Evolutionary conservation across 129 eudicot species (phyloP).

Genomic region (Calendula officinalis): DNA sequence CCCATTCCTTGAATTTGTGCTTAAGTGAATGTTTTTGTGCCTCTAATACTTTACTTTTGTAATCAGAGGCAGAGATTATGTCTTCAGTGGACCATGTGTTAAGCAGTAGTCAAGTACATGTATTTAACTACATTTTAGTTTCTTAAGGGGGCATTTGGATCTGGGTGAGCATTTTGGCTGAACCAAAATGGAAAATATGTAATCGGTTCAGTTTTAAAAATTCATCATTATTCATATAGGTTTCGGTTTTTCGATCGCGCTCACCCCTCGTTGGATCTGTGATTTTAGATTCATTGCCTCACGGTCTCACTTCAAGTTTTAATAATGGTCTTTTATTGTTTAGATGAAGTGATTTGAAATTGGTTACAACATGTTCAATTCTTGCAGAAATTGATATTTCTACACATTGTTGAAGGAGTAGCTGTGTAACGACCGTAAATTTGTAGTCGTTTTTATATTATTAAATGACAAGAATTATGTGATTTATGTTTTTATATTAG

Average conservation of each 20-base stretch:
- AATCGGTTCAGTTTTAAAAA: too few relatives aligned
- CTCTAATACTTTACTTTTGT: slow-evolving; percentile 16
- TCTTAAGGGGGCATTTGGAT: background rate
- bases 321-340: too few relatives aligned
- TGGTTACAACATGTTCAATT: too few relatives aligned
- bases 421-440: too few relatives aligned
- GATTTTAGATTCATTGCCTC: background rate
- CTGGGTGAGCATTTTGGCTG: too few relatives aligned
- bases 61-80: slow-evolving; percentile 80
- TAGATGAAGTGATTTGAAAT: too few relatives aligned
- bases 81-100: slow-evolving; percentile 71
- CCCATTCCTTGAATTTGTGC: slow-evolving; percentile 1
- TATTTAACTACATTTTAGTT: slow-evolving; percentile 18
- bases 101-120: slow-evolving; percentile 73
- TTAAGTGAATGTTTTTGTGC: background rate
- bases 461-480: too few relatives aligned
- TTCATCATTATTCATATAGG: too few relatives aligned
- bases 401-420: slow-evolving; percentile 83
- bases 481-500: too few relatives aligned
- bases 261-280: background rate
- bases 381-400: slow-evolving; percentile 73
- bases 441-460: too few relatives aligned
- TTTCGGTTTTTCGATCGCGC: too few relatives aligned
- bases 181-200: too few relatives aligned
- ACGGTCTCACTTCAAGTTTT: background rate